These are phyloP conservation scores for Calvatia gigantea DNA, from an alignment of 768 basidiomycete species.

Conservation along the genomic window DNA sequence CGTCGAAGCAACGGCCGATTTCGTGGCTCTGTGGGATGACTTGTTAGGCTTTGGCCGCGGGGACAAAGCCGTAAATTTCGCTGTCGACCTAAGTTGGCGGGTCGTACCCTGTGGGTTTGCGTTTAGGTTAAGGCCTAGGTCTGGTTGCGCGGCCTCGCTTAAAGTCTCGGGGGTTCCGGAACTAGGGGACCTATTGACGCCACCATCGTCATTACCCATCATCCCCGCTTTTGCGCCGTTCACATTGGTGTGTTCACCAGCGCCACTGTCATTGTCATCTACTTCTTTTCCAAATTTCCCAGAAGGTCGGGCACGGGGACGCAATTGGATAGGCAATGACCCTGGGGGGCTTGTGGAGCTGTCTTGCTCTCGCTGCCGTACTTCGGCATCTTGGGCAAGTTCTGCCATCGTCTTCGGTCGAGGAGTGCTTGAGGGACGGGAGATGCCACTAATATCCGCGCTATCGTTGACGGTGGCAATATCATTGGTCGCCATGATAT, in stretches of 20 bases:
- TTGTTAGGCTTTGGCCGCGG: neutral
- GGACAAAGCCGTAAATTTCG: neutral
- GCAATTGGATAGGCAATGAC: neutral
- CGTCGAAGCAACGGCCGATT: neutral
- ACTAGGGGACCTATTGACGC: neutral
- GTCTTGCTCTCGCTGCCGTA: neutral
- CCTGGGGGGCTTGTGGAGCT: neutral
- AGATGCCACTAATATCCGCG: neutral
- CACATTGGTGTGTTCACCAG: conserved; percentile 16
- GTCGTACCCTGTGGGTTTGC: neutral
- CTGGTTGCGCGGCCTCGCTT: neutral
- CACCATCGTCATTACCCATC: conserved; percentile 11
- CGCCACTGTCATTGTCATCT: conserved; percentile 8
- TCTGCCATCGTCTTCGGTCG: conserved; percentile 9
- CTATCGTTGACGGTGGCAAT: neutral
- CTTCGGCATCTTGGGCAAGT: conserved; percentile 4
- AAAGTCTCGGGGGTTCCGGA: neutral
- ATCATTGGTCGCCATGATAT: neutral
- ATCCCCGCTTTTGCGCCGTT: neutral
- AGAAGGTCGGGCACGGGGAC: neutral
- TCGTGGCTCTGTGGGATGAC: neutral
- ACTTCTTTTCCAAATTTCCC: conserved; percentile 12
- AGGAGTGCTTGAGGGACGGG: neutral
- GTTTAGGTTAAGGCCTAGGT: neutral
- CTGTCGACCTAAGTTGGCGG: neutral